Evolutionary conservation across 768 basidiomycete species (phyloP).

Genomic region (Phaeolepiota aurea): DNA sequence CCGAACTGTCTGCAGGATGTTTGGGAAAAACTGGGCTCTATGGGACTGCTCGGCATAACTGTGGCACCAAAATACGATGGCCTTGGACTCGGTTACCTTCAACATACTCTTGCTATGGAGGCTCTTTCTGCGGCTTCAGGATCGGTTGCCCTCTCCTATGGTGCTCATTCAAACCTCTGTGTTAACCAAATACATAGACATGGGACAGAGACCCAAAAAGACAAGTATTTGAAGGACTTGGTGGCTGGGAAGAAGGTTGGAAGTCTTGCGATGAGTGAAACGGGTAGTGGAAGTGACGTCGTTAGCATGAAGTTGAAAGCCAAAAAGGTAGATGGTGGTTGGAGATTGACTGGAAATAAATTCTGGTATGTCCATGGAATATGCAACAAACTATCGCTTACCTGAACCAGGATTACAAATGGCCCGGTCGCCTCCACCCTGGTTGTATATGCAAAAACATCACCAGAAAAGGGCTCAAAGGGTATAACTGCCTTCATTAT

Average conservation of each 20-base stretch:
- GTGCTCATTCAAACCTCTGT: conserved; percentile 88
- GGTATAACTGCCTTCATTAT: conserved; percentile 92
- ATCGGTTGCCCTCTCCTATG: conserved; percentile 87
- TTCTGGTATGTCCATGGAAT: conserved; percentile 63
- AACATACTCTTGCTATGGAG: conserved; percentile 93
- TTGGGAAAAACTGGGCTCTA: conserved; percentile 83
- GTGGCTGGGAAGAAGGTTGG: conserved; percentile 79
- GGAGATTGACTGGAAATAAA: conserved; percentile 81
- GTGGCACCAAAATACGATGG: conserved; percentile 78
- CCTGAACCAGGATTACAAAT: conserved; percentile 78
- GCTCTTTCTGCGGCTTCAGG: conserved; percentile 86
- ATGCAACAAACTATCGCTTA: not conserved
- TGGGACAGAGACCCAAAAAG: conserved; percentile 77
- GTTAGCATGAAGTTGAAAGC: conserved; percentile 86
- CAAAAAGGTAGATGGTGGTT: conserved; percentile 70
- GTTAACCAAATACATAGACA: conserved; percentile 81
- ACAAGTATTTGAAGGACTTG: conserved; percentile 76
- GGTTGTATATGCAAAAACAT: conserved; percentile 89
- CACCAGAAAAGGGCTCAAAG: conserved; percentile 68
- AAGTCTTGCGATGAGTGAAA: conserved; percentile 91
- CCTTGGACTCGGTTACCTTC: conserved; percentile 73
- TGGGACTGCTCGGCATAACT: conserved; percentile 90
- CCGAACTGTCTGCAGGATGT: conserved; percentile 46
- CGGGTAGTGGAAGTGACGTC: conserved; percentile 91
- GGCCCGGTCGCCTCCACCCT: conserved; percentile 87